Percentiles rank a stretch among this genome's conserved stretches.
phyloP scores from a whole-genome alignment of 495 filamentous ascomycete species.

The Tuber aestivum region DNA sequence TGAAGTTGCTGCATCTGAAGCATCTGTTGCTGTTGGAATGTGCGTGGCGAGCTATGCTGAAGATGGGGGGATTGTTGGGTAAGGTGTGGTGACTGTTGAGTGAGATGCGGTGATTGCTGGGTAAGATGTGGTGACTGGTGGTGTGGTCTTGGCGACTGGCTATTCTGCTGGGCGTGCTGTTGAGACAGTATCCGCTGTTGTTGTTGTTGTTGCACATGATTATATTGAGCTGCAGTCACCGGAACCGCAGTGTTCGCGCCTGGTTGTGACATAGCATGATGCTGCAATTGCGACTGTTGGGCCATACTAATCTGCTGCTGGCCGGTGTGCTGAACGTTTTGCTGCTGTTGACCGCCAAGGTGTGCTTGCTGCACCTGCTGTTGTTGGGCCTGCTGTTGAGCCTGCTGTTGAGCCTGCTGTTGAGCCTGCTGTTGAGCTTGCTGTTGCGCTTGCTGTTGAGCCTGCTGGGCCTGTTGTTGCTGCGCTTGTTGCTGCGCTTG shows the following conservation, averaged over 20 bases:
- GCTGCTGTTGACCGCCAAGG: constrained; percentile 18
- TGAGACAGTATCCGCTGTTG: constrained; percentile 22
- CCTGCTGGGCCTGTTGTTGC: constrained; percentile 41
- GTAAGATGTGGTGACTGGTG: constrained; percentile 35
- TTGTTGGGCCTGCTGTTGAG: constrained; percentile 40
- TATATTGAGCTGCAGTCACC: constrained; percentile 18
- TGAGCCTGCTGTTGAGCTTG: constrained; percentile 43
- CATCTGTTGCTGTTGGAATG: constrained; percentile 30
- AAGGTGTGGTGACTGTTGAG: constrained; percentile 29
- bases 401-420: constrained; percentile 41
- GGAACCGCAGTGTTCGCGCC: constrained; percentile 16
- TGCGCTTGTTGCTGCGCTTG: constrained; percentile 17
- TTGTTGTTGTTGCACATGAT: constrained; percentile 26
- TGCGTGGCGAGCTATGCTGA: constrained; percentile 33
- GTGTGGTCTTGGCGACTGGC: constrained; percentile 17
- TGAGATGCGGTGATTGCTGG: constrained; percentile 28
- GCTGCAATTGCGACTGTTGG: constrained; percentile 29
- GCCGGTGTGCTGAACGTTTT: constrained; percentile 26
- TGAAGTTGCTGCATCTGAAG: constrained; percentile 21
- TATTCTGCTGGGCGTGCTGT: constrained; percentile 24
- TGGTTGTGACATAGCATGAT: constrained; percentile 35
- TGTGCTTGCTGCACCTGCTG: constrained; percentile 44
- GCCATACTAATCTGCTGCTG: constrained; percentile 26
- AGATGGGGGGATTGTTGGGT: constrained; percentile 24
- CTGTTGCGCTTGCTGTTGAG: constrained; percentile 46